These are phyloP conservation scores for Populus davidiana DNA, from an alignment of 345 rosid genomes.

Conservation along the genomic window DNA sequence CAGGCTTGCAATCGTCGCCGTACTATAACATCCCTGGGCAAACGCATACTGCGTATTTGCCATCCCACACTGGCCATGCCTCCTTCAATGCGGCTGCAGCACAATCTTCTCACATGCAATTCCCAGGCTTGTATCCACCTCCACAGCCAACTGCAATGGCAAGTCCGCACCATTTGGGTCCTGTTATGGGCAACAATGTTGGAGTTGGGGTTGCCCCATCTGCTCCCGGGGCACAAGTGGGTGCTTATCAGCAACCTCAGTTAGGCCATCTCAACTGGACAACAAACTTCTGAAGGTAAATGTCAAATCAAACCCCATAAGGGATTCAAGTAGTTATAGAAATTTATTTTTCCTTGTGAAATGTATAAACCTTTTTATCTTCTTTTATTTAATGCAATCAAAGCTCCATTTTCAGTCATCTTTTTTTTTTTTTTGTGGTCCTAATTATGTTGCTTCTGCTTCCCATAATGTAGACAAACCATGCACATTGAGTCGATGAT, in stretches of 20 bases:
- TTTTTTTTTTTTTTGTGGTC: too few relatives aligned
- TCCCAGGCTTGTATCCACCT: constrained; percentile 67
- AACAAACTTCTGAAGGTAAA: constrained; percentile 63
- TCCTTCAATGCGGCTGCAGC: constrained; percentile 77
- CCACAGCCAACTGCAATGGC: constrained; percentile 68
- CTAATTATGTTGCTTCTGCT: neutral
- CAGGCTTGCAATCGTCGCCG: constrained; percentile 62
- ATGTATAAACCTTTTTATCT: constrained; percentile 11
- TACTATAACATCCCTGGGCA: constrained; percentile 86
- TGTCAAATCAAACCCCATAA: constrained; percentile 21
- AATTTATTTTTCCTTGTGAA: constrained; percentile 26
- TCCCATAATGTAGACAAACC: neutral
- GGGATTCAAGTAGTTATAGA: constrained; percentile 32
- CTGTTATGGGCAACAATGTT: constrained; percentile 76
- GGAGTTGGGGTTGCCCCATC: constrained; percentile 74
- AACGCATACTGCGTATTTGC: constrained; percentile 69
- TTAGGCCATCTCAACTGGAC: constrained; percentile 92
- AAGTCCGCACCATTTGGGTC: constrained; percentile 71
- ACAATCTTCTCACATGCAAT: constrained; percentile 93
- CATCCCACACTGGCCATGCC: constrained; percentile 72
- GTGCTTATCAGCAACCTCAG: constrained; percentile 87
- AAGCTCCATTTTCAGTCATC: neutral
- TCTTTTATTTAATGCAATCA: constrained; percentile 23
- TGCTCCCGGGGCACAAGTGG: constrained; percentile 71
- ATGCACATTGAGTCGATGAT: neutral